Evolutionary conservation across 2,329 filamentous ascomycete species (phyloP).

Genomic region (Sporothrix curviconia): DNA sequence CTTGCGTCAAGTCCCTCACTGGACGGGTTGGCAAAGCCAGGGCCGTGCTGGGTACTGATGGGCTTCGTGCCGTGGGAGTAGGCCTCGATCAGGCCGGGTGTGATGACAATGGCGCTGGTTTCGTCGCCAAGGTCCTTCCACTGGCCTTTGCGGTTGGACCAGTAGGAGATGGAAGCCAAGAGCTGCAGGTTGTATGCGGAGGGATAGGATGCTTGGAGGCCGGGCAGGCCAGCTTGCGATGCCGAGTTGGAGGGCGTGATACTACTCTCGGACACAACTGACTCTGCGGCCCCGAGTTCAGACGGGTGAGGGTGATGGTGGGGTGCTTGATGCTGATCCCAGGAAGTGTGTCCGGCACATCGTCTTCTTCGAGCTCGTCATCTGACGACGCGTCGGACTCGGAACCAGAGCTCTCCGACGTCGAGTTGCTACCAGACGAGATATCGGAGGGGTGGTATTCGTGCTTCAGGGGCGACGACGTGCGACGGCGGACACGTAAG

Average conservation of each 20-base stretch:
- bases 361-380: slow-evolving; percentile 54
- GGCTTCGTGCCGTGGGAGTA: slow-evolving; percentile 16
- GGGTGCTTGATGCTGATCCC: slow-evolving; percentile 49
- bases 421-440: slow-evolving; percentile 55
- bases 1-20: slow-evolving; percentile 27
- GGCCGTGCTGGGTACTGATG: not conserved
- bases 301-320: too few species aligned
- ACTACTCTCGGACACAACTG: slow-evolving; percentile 48
- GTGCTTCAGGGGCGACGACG: slow-evolving; percentile 91
- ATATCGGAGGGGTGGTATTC: slow-evolving; percentile 84
- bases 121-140: slow-evolving; percentile 54
- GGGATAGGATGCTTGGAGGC: slow-evolving; percentile 42
- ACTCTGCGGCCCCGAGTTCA: slow-evolving; percentile 31
- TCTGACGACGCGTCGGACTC: slow-evolving; percentile 42
- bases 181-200: slow-evolving; percentile 40
- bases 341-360: slow-evolving; percentile 52
- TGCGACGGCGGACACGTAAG: slow-evolving; percentile 56
- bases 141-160: slow-evolving; percentile 51
- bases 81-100: slow-evolving; percentile 51
- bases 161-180: slow-evolving; percentile 53
- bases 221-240: slow-evolving; percentile 61
- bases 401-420: slow-evolving; percentile 51
- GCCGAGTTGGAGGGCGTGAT: slow-evolving; percentile 75
- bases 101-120: slow-evolving; percentile 49
- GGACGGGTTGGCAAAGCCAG: slow-evolving; percentile 21